Percentiles rank a stretch among this genome's conserved stretches.
Evolutionary conservation across 805 yeast species (phyloP).

Genomic region (Metschnikowia rubicola): DNA sequence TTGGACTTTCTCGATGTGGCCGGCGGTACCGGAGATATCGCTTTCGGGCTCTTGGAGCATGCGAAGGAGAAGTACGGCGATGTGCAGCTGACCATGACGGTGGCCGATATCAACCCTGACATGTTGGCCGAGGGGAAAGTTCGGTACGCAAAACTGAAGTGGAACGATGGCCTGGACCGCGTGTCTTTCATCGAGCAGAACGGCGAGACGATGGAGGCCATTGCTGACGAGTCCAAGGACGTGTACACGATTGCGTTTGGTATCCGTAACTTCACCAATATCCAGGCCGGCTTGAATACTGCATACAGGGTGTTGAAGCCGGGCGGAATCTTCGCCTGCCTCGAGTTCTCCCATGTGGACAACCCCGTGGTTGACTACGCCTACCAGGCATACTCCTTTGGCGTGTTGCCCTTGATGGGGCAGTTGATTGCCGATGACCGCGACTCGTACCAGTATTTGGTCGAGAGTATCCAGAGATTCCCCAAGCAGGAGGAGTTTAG

Average conservation of each 20-base stretch:
- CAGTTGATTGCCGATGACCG: slow-evolving; percentile 93
- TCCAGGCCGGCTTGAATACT: slow-evolving; percentile 90
- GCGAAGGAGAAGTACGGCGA: slow-evolving; percentile 80
- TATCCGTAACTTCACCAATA: slow-evolving; percentile 91
- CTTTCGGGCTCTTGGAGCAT: slow-evolving; percentile 89
- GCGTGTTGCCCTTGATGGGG: slow-evolving; percentile 88
- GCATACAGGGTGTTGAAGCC: slow-evolving; percentile 95
- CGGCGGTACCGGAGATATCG: slow-evolving; percentile 98
- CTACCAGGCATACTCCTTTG: slow-evolving; percentile 87
- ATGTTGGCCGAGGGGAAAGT: slow-evolving; percentile 91
- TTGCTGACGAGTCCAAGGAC: slow-evolving; percentile 85
- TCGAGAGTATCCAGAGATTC: slow-evolving; percentile 88
- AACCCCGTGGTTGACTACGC: slow-evolving; percentile 69
- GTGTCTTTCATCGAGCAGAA: slow-evolving; percentile 84
- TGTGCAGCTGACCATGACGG: slow-evolving; percentile 72
- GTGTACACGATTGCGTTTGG: slow-evolving; percentile 97
- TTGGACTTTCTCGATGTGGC: slow-evolving; percentile 92
- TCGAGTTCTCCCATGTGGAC: slow-evolving; percentile 90
- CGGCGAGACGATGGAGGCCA: slow-evolving; percentile 83
- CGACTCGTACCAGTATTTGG: slow-evolving; percentile 93
- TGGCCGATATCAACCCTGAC: slow-evolving; percentile 93
- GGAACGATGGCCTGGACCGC: slow-evolving; percentile 59
- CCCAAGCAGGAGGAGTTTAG: slow-evolving; percentile 92
- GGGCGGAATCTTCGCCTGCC: slow-evolving; percentile 95
- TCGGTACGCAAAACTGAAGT: slow-evolving; percentile 58